Percentiles rank a stretch among this genome's conserved stretches.
Conservation (phyloP, 2,329 filamentous ascomycete genomes). For the Microcera coccophila region DNA sequence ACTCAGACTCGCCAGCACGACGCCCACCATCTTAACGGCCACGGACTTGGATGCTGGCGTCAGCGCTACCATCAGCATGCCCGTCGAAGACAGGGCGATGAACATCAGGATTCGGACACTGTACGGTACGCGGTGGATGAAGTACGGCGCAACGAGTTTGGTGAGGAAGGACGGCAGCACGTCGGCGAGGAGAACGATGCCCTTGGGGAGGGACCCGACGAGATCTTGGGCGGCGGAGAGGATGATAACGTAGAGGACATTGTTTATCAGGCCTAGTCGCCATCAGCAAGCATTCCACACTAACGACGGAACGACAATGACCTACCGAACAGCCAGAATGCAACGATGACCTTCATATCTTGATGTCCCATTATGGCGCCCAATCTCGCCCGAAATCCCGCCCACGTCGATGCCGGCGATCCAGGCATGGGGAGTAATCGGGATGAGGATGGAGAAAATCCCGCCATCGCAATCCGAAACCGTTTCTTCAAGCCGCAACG, state of each 20-base stretch:
- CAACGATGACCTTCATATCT: slow-evolving; percentile 67
- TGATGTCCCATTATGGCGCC: slow-evolving; percentile 60
- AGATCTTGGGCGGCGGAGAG: slow-evolving; percentile 93
- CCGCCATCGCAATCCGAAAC: slow-evolving; percentile 30
- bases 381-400: slow-evolving; percentile 65
- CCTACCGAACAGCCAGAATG: slow-evolving; percentile 91
- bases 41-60: slow-evolving; percentile 66
- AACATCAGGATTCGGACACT: slow-evolving; percentile 68
- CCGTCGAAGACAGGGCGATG: slow-evolving; percentile 68
- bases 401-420: slow-evolving; percentile 64
- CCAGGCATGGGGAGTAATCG: slow-evolving; percentile 56
- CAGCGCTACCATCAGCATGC: slow-evolving; percentile 86
- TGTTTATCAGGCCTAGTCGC: slow-evolving; percentile 65
- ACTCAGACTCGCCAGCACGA: slow-evolving; percentile 79
- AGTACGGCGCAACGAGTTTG: slow-evolving; percentile 88
- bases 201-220: slow-evolving; percentile 87
- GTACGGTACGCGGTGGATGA: slow-evolving; percentile 86
- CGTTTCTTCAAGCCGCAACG: slow-evolving; percentile 2
- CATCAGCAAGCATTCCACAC: slow-evolving; percentile 7
- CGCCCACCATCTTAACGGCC: slow-evolving; percentile 72
- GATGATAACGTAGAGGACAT: slow-evolving; percentile 96
- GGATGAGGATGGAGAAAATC: slow-evolving; percentile 39
- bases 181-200: slow-evolving; percentile 87
- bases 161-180: slow-evolving; percentile 85
- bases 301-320: neutral